These are phyloP conservation scores for Ensete ventricosum DNA, from an alignment of 176 grass and related monocot genomes.

Conservation along the genomic window DNA sequence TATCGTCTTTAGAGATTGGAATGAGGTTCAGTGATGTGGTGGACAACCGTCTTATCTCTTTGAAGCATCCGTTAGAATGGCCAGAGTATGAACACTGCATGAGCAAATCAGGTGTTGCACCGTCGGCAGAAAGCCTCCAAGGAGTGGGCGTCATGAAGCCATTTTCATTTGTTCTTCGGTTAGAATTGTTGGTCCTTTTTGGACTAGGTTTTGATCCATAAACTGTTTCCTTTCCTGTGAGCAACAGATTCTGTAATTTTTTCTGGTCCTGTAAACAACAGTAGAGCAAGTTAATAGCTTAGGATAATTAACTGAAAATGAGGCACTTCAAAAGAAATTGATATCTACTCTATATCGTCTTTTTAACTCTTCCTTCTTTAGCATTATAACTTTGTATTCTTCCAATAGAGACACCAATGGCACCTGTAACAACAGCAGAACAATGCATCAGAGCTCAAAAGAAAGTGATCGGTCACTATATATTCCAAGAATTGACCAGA, in stretches of 20 bases:
- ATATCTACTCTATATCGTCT: conserved; percentile 38
- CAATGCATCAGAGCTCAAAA: neutral
- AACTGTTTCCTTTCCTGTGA: conserved; percentile 40
- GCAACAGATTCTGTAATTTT: conserved; percentile 40
- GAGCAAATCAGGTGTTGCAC: conserved; percentile 56
- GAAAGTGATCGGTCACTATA: neutral
- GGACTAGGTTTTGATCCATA: conserved; percentile 35
- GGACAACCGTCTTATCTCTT: conserved; percentile 35
- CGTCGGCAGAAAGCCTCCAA: conserved; percentile 39
- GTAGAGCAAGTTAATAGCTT: neutral
- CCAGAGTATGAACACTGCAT: conserved; percentile 66
- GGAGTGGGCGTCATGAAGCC: conserved; percentile 70
- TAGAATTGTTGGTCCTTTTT: conserved; percentile 31
- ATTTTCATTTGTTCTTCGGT: conserved; percentile 25
- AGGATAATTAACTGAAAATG: neutral
- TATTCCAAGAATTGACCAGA: neutral
- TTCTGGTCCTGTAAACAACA: conserved; percentile 44
- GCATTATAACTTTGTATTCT: conserved; percentile 47
- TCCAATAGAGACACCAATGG: conserved; percentile 41
- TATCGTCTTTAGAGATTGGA: conserved; percentile 49
- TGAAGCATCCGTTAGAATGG: conserved; percentile 45
- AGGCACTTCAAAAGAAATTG: neutral
- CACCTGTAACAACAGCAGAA: conserved; percentile 17
- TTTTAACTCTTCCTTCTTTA: conserved; percentile 37
- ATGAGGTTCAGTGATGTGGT: conserved; percentile 39